Evolutionary conservation across 2,329 filamentous ascomycete species (phyloP), one percentile per base, ranked within the genome.

Genomic region (Trichoderma gracile): DNA sequence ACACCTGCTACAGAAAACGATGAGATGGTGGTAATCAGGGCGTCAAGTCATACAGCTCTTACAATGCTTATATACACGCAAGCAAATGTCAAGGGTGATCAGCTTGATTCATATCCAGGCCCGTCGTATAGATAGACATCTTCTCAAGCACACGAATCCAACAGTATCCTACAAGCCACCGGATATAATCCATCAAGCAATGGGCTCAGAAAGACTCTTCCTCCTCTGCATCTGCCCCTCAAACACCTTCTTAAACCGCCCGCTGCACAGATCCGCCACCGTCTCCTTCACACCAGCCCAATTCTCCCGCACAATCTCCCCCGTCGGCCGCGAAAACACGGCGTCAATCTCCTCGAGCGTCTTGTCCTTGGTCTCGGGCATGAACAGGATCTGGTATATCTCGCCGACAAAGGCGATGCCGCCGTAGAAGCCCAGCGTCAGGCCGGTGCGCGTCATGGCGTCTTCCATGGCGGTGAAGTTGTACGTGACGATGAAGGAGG

Each of bases 281-380:
- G 71, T 77, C 53, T 76, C 70, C 70, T 72, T 75, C 1, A 73
- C 73, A 30, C 71, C 71, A 8, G 73, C 72, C 75, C 72, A 76
- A 70, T 89, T 90, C 77, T 88, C 80, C 64, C 77, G 78, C 0
- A 90, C 86, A 50, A 90, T 80, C 50, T 88, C 82, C 47, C 78
- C 77, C 0, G 88, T 91, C 0, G 88, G 87, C 66, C 83, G 80
- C 56, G 83, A 80, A 73, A 91, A 90, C 21, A 91, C 78, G 43
- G 85, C 77, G 66, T 91, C 88, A 65, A 91, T 90, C 75, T 91
- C 89, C 75, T 91, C 89, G 0, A 91, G 82, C 3, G 77, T 81
- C 75, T 82, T 83, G 73, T 88, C 85, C 79, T 90, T 90, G 3
- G 88, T 91, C 79, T 91, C 88, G 0, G 87, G 88, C 89, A 91